Evolutionary conservation across 192 early-diverging fungal species (phyloP).

Genomic region (Coemansia sp.): DNA sequence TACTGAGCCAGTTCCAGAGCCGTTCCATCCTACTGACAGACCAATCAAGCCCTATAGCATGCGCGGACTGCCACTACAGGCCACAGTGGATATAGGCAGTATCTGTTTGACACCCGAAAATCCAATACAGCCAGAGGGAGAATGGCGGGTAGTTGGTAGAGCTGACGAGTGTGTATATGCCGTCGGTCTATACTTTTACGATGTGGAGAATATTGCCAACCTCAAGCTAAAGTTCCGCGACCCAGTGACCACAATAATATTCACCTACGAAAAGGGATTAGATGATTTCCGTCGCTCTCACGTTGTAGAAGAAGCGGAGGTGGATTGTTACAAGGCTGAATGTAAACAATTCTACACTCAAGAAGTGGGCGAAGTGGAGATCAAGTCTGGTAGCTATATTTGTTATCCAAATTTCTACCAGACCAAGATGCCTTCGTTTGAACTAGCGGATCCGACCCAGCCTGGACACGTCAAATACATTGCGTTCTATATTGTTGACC

Average conservation of each 20-base stretch:
- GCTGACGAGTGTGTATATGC: conserved; percentile 70
- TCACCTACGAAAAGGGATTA: neutral
- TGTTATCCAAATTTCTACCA: conserved; percentile 75
- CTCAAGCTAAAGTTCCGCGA: conserved; percentile 63
- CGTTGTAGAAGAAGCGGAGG: too few species aligned
- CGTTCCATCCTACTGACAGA: conserved; percentile 31
- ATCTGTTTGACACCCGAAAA: conserved; percentile 68
- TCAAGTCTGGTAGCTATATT: conserved; percentile 61
- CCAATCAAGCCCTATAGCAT: conserved; percentile 32
- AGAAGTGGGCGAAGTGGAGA: conserved; percentile 47
- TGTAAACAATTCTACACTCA: conserved; percentile 25
- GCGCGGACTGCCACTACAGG: conserved; percentile 53
- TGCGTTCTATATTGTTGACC: conserved; percentile 72
- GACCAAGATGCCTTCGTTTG: conserved; percentile 65
- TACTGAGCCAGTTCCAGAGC: conserved; percentile 34
- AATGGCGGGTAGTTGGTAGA: conserved; percentile 76
- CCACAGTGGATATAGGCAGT: conserved; percentile 71
- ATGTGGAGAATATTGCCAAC: conserved; percentile 67
- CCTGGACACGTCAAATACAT: conserved; percentile 69
- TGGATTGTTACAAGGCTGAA: too few species aligned
- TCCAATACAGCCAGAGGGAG: conserved; percentile 55
- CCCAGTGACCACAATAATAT: neutral
- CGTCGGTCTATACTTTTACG: conserved; percentile 74
- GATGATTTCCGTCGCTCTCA: neutral
- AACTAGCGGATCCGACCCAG: conserved; percentile 61